Evolutionary conservation across 164 flowering plant species (phyloP).

Genomic region (Aristolochia contorta): DNA sequence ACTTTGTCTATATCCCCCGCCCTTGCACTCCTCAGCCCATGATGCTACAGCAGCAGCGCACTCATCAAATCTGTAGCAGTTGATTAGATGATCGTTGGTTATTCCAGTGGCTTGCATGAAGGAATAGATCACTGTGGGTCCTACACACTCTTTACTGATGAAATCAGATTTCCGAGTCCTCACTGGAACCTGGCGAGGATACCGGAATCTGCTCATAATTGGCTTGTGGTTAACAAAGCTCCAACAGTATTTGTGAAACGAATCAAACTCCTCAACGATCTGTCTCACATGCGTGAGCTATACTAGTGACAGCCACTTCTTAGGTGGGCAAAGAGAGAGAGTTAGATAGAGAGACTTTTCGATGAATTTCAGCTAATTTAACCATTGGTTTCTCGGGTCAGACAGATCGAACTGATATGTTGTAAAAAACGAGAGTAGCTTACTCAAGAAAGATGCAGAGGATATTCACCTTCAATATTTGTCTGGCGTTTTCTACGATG

Average conservation of each 20-base stretch:
- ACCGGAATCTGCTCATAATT: constrained; percentile 23
- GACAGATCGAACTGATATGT: not conserved
- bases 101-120: constrained; percentile 34
- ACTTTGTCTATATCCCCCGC: constrained; percentile 7
- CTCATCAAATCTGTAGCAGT: constrained; percentile 27
- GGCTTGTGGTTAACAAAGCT: constrained; percentile 27
- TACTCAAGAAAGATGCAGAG: not conserved
- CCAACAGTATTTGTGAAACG: constrained; percentile 29
- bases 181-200: constrained; percentile 30
- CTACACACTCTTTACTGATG: constrained; percentile 32
- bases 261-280: constrained; percentile 27
- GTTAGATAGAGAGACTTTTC: not conserved
- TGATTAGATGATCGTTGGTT: constrained; percentile 28
- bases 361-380: not conserved
- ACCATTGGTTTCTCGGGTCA: not conserved
- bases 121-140: constrained; percentile 28
- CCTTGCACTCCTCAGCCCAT: not conserved
- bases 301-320: not conserved
- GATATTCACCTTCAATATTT: constrained; percentile 23
- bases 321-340: not conserved
- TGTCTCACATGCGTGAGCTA: constrained; percentile 3
- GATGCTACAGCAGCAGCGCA: constrained; percentile 11
- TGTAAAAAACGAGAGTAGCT: not conserved
- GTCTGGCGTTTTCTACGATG: constrained; percentile 31
- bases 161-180: constrained; percentile 29